These are phyloP conservation scores for Orbilia oligospora DNA, from an alignment of 2,329 filamentous ascomycete genomes.

Conservation along the genomic window DNA sequence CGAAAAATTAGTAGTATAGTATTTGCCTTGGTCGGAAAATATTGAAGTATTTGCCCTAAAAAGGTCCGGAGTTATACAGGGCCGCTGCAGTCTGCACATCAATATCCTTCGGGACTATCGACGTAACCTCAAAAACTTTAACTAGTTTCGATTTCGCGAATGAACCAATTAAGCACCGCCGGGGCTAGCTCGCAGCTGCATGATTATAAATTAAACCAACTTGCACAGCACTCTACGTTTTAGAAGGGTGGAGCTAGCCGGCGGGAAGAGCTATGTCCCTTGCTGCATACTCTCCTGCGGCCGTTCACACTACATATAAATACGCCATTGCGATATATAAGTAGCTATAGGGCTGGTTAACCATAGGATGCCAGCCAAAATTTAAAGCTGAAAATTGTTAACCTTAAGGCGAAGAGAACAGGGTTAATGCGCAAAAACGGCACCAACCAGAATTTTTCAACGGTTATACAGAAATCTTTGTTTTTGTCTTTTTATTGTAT, in stretches of 20 bases:
- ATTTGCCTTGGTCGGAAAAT: not conserved
- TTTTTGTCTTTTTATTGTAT: constrained; percentile 18
- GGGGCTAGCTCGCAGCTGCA: not conserved
- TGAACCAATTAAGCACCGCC: not conserved
- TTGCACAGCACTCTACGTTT: not conserved
- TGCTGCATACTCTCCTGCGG: no score
- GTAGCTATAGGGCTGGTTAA: not conserved
- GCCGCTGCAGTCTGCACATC: not conserved
- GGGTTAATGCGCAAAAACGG: not conserved
- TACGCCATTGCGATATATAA: no score
- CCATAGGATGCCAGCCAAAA: not conserved
- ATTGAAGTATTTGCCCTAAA: no score
- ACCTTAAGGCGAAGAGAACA: not conserved
- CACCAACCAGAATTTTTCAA: not conserved
- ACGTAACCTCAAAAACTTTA: constrained; percentile 16
- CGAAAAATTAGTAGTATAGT: no score
- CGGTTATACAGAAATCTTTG: constrained; percentile 25
- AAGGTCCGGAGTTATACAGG: not conserved
- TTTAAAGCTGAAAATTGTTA: not conserved
- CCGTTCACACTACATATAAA: not conserved
- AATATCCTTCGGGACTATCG: not conserved
- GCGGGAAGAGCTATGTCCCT: not conserved
- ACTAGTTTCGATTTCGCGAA: not conserved
- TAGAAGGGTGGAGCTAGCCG: not conserved
- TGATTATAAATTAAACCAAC: not conserved